Percentiles rank a stretch among this genome's conserved stretches.
These are phyloP conservation scores for Phytophthora agathidicida DNA, from an alignment of 352 stramenopile genomes.

Conservation along the genomic window DNA sequence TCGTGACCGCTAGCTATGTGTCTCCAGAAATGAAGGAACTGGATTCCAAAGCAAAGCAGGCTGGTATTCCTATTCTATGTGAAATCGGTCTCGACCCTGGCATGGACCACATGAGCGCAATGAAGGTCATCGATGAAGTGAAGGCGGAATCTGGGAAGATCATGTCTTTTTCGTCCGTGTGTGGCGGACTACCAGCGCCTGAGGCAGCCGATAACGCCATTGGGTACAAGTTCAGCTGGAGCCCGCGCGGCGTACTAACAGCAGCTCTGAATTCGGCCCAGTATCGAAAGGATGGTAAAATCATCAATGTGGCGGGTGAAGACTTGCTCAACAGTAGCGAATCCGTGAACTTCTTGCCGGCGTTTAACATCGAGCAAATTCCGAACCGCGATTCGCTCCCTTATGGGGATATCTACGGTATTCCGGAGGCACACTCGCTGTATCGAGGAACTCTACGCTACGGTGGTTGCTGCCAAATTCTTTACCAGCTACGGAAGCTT, in stretches of 20 bases:
- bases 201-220: conserved; percentile 96
- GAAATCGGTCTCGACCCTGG: conserved; percentile 96
- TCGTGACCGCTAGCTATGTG: conserved; percentile 97
- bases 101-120: conserved; percentile 97
- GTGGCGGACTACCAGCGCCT: conserved; percentile 93
- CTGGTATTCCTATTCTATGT: conserved; percentile 93
- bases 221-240: conserved; percentile 98
- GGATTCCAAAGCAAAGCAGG: conserved; percentile 68
- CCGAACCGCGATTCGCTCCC: conserved; percentile 95
- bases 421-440: conserved; percentile 90
- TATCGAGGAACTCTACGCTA: conserved; percentile 96
- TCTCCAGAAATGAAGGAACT: conserved; percentile 93
- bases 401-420: conserved; percentile 95
- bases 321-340: conserved; percentile 90
- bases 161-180: conserved; percentile 94
- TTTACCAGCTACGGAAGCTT: conserved; percentile 91
- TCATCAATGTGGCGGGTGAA: conserved; percentile 86
- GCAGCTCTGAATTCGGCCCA: conserved; percentile 91
- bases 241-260: conserved; percentile 93
- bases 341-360: conserved; percentile 87
- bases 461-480: conserved; percentile 90
- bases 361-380: conserved; percentile 94
- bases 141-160: conserved; percentile 90
- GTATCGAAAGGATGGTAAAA: conserved; percentile 86
- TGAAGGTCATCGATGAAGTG: conserved; percentile 97